Evolutionary conservation across 2,329 filamentous ascomycete genomes (phyloP), one percentile per base, ranked within the genome.

Genomic region (Fusarium cicatricum): DNA sequence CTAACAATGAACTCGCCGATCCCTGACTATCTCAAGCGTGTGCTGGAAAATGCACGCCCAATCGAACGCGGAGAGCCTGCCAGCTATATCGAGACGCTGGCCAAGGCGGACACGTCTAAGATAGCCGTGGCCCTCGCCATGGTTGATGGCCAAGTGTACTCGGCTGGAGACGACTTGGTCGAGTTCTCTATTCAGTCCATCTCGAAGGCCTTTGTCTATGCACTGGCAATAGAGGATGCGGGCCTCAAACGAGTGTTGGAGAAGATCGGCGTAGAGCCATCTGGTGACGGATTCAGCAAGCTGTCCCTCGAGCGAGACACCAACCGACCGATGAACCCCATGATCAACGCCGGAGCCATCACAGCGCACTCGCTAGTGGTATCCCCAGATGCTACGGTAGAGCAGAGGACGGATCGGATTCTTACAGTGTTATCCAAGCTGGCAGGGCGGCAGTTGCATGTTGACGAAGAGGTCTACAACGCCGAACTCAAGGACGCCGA

Each of bases 111-210:
- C 58, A 74, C 75, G 8, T 75, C 74, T 7, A 74, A 71, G 46
- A 63, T 77, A 56, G 75, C 71, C 6, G 72, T 76, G 14, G 73
- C 75, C 1, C 55, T 77, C 14, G 74, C 74, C 5, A 77, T 73
- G 68, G 75, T 77, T 7, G 75, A 77, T 29, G 75, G 75, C 9
- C 70, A 74, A 14, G 31, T 77, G 2, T 77, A 77, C 66, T 76
- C 74, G 0, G 71, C 70, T 2, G 75, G 75, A 3, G 75, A 77
- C 55, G 75, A 77, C 40, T 48, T 65, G 10, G 55, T 75, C 39
- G 75, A 77, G 48, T 77, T 77, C 50, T 77, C 75, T 2, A 77
- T 77, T 29, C 74, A 77, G 48, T 77, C 74, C 61, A 77, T 77
- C 44, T 75, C 75, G 11, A 77, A 77, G 38, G 68, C 74, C 1